These are phyloP conservation scores for Suillus alpinus DNA, from an alignment of 768 basidiomycete species.

Conservation along the genomic window DNA sequence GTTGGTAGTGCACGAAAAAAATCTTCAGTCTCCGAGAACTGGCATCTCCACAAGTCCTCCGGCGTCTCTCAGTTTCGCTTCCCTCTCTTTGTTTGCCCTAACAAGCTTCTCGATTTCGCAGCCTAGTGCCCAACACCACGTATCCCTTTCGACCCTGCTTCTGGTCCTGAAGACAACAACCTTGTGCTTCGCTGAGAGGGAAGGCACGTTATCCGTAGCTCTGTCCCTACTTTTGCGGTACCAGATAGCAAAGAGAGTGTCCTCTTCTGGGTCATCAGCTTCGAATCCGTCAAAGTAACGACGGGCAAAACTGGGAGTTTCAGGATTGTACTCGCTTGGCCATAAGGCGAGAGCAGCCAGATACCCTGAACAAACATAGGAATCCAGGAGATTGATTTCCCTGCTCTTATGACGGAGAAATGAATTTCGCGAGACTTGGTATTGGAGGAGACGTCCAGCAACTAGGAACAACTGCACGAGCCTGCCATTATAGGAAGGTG, in stretches of 20 bases:
- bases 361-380: conserved; percentile 86
- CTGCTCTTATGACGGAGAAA: conserved; percentile 55
- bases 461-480: conserved; percentile 73
- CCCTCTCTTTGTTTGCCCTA: conserved; percentile 58
- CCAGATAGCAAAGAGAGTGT: conserved; percentile 82
- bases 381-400: conserved; percentile 63
- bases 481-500: conserved; percentile 31
- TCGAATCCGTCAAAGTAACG: conserved; percentile 91
- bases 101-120: conserved; percentile 83
- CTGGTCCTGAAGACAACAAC: conserved; percentile 67
- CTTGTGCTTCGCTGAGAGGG: conserved; percentile 57
- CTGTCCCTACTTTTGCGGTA: conserved; percentile 43
- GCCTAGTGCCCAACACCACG: conserved; percentile 94
- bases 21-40: neutral
- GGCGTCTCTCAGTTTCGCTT: conserved; percentile 59
- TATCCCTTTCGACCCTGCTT: conserved; percentile 85
- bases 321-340: conserved; percentile 58
- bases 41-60: conserved; percentile 50
- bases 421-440: conserved; percentile 57
- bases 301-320: conserved; percentile 52
- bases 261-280: conserved; percentile 82
- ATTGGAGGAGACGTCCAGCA: conserved; percentile 71
- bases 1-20: neutral
- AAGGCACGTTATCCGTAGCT: conserved; percentile 37
- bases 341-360: conserved; percentile 68